Evolutionary conservation across 768 basidiomycete species (phyloP).

Genomic region (Mycena epipterygia): DNA sequence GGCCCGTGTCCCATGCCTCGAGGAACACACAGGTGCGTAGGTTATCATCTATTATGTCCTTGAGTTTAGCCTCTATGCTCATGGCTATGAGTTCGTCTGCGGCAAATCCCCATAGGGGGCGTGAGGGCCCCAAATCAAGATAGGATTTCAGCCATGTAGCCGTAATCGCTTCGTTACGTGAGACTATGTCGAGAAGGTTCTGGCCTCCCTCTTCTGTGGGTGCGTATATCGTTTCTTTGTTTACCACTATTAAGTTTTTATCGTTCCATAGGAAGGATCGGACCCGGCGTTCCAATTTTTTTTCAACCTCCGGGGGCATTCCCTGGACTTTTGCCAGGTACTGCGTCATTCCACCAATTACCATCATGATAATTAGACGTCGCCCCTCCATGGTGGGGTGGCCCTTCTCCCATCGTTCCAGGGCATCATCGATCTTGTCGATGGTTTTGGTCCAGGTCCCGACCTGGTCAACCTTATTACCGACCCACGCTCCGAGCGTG

Average conservation of each 20-base stretch:
- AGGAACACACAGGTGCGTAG: conserved; percentile 7
- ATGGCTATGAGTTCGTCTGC: conserved; percentile 5
- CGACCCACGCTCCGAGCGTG: conserved; percentile 24
- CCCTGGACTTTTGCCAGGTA: too few species aligned
- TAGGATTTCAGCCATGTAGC: conserved; percentile 31
- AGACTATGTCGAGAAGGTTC: too few species aligned
- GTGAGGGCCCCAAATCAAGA: neutral
- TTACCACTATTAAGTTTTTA: neutral
- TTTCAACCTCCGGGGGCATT: conserved; percentile 36
- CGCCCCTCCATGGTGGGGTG: conserved; percentile 32
- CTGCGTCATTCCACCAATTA: conserved; percentile 33
- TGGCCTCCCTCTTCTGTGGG: too few species aligned
- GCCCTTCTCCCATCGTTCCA: conserved; percentile 18
- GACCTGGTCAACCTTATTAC: conserved; percentile 10
- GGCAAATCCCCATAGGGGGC: conserved; percentile 17
- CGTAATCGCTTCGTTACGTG: too few species aligned
- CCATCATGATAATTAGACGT: conserved; percentile 25
- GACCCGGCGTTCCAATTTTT: conserved; percentile 1
- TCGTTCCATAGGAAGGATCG: conserved; percentile 29
- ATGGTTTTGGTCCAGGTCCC: neutral
- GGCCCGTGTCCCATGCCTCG: neutral
- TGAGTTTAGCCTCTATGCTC: neutral
- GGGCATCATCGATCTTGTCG: conserved; percentile 19
- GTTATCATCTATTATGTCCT: neutral
- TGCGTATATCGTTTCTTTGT: conserved; percentile 7